Percentiles rank a stretch among this genome's conserved stretches.
These are phyloP conservation scores for Eimeria tenella DNA, from an alignment of 169 alveolate genomes.

Conservation along the genomic window DNA sequence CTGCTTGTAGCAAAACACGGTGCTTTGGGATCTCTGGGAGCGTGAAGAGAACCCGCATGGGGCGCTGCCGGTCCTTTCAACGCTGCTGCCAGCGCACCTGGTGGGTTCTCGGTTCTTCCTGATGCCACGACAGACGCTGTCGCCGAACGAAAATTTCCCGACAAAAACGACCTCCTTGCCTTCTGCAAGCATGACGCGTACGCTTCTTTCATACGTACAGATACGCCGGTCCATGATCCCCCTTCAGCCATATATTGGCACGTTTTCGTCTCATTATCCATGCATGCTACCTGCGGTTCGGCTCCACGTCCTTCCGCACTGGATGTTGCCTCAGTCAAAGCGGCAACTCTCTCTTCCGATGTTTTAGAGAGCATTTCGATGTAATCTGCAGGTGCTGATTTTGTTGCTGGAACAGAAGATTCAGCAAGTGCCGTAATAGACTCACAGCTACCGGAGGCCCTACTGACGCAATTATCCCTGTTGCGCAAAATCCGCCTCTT, in stretches of 20 bases:
- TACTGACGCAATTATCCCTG: not conserved
- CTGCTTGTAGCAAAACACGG: not conserved
- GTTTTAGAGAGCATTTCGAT: not conserved
- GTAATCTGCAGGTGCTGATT: not conserved
- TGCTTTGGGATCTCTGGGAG: not conserved
- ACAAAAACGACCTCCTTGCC: constrained; percentile 20
- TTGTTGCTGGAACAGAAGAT: not conserved
- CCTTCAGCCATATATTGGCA: constrained; percentile 28
- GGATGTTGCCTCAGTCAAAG: not conserved
- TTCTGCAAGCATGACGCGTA: constrained; percentile 40
- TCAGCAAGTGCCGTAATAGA: constrained; percentile 20
- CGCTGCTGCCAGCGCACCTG: not conserved
- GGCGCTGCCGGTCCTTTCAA: not conserved
- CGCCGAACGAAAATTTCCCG: not conserved
- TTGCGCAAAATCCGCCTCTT: constrained; percentile 38
- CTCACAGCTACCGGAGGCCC: constrained; percentile 52
- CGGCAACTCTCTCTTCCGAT: not conserved
- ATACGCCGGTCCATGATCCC: not conserved
- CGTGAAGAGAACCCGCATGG: not conserved
- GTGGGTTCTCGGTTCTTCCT: not conserved
- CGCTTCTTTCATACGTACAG: constrained; percentile 39
- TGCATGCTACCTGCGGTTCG: not conserved
- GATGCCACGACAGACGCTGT: not conserved
- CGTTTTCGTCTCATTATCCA: not conserved
- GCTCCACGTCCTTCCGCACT: not conserved